phyloP scores from a whole-genome alignment of 345 rosid species.

The Chamaenerion angustifolium region DNA sequence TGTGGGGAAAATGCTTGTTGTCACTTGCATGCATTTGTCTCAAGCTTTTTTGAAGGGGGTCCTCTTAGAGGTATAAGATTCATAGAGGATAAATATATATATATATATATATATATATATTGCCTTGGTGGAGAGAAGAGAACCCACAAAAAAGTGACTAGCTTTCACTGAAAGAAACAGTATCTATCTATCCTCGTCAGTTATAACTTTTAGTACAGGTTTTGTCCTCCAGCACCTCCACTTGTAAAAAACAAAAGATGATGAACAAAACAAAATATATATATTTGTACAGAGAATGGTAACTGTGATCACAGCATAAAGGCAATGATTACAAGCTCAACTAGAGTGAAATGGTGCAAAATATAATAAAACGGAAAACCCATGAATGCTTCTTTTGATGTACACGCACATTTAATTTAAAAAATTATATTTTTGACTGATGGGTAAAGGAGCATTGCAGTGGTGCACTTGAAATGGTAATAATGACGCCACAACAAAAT shows the following conservation, averaged over 20 bases:
- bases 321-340: constrained; percentile 8
- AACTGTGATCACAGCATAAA: not conserved
- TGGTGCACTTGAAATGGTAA: constrained; percentile 7
- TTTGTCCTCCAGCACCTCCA: constrained; percentile 7
- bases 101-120: too few species aligned
- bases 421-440: not conserved
- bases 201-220: constrained; percentile 5
- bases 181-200: too few species aligned
- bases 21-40: constrained; percentile 3
- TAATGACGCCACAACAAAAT: constrained; percentile 1
- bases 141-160: constrained; percentile 24
- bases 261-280: not conserved
- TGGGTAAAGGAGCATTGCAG: not conserved
- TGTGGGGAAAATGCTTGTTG: constrained; percentile 1
- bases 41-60: constrained; percentile 25
- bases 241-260: not conserved
- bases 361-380: not conserved
- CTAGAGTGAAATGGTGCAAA: constrained; percentile 1
- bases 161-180: constrained; percentile 14
- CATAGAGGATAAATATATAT: constrained; percentile 8
- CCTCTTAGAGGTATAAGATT: constrained; percentile 37
- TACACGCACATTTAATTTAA: not conserved
- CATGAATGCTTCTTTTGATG: not conserved
- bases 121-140: constrained; percentile 30
- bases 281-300: too few species aligned